phyloP scores from a whole-genome alignment of 1,139 yeast species.

The Kazachstania sp. region DNA sequence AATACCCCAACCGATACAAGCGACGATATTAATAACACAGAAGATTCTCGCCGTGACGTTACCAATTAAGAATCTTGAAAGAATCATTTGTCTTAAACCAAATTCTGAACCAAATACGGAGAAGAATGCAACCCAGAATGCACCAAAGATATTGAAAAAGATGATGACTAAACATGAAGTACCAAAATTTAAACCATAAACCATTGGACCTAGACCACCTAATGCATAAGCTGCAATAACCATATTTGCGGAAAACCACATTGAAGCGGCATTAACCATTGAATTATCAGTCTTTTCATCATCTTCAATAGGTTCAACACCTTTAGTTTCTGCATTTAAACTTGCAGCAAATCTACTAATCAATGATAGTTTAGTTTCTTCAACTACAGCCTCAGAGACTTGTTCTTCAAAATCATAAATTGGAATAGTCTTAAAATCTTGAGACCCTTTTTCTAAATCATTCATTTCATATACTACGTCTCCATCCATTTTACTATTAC shows the following conservation, averaged over 20 bases:
- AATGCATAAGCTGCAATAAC: constrained; percentile 76
- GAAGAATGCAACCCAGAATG: constrained; percentile 68
- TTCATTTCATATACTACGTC: constrained; percentile 3
- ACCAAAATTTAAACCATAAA: constrained; percentile 50
- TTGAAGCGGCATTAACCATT: constrained; percentile 61
- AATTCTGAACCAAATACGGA: constrained; percentile 75
- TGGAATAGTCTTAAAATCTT: constrained; percentile 6
- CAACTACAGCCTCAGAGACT: constrained; percentile 6
- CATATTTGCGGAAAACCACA: constrained; percentile 89
- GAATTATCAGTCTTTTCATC: constrained; percentile 44
- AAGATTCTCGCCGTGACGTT: constrained; percentile 65
- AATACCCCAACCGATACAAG: constrained; percentile 96
- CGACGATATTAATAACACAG: constrained; percentile 68
- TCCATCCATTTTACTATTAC: constrained; percentile 5
- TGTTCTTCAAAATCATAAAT: constrained; percentile 4
- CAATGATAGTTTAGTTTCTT: constrained; percentile 7
- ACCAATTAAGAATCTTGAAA: constrained; percentile 73
- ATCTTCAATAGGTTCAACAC: constrained; percentile 40
- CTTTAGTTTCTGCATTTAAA: constrained; percentile 39
- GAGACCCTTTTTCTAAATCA: constrained; percentile 6
- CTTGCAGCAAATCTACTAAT: constrained; percentile 32
- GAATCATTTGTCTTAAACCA: constrained; percentile 80
- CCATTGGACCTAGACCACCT: constrained; percentile 64
- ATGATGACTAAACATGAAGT: constrained; percentile 45
- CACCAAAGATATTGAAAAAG: constrained; percentile 66